Conservation (phyloP, 2,329 filamentous ascomycete species). For the Trichoderma sp. region DNA sequence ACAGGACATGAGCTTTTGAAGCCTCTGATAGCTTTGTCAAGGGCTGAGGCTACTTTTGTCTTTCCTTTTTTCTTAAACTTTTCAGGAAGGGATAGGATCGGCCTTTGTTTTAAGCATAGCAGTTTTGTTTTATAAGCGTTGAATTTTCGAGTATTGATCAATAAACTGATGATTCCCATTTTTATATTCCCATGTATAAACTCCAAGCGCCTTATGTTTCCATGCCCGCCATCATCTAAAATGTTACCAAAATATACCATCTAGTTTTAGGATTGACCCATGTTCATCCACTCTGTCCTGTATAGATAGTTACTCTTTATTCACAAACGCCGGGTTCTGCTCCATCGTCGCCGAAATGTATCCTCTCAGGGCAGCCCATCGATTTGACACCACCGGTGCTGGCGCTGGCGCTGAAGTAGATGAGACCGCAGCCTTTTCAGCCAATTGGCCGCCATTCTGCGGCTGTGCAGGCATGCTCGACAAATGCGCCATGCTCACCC, state of each 20-base stretch:
- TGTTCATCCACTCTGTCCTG: neutral
- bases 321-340: constrained; percentile 73
- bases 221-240: neutral
- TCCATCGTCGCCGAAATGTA: constrained; percentile 90
- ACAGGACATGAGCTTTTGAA: constrained; percentile 5
- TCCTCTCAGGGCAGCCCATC: constrained; percentile 79
- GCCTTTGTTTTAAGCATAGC: constrained; percentile 12
- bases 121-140: constrained; percentile 12
- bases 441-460: neutral
- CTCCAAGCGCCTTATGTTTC: constrained; percentile 7
- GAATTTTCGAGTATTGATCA: constrained; percentile 15
- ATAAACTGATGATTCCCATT: constrained; percentile 8
- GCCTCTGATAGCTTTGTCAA: constrained; percentile 9
- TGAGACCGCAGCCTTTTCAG: neutral
- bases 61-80: neutral
- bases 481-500: constrained; percentile 78
- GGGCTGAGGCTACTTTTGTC: neutral
- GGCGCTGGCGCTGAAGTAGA: neutral
- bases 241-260: neutral
- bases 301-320: constrained; percentile 30
- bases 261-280: neutral
- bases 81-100: neutral
- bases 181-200: neutral
- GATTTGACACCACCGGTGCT: constrained; percentile 50
- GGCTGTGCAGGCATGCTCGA: constrained; percentile 41